These are phyloP conservation scores for Thielaviopsis punctulata DNA, from an alignment of 2,329 filamentous ascomycete species.

Conservation along the genomic window DNA sequence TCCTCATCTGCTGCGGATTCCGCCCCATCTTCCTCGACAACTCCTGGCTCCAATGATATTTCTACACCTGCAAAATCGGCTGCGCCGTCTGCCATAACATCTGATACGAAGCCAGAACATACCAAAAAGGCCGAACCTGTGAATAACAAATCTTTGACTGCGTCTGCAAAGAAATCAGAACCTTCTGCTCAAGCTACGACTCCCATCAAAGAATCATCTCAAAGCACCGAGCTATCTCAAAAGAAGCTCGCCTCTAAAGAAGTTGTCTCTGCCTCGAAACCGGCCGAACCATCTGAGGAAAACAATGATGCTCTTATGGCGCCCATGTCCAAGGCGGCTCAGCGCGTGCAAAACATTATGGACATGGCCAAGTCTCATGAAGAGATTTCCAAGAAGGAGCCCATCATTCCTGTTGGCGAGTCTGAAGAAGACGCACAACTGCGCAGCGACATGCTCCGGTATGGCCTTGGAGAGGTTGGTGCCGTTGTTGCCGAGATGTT, in stretches of 20 bases:
- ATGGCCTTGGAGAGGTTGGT: conserved; percentile 75
- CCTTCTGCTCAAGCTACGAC: conserved; percentile 6
- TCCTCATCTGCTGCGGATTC: neutral
- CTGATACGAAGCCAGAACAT: no score
- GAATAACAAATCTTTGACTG: neutral
- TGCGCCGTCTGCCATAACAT: neutral
- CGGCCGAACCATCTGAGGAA: conserved; percentile 44
- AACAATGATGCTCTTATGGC: conserved; percentile 35
- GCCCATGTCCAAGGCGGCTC: conserved; percentile 21
- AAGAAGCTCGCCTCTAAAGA: conserved; percentile 17
- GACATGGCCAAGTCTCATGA: conserved; percentile 38
- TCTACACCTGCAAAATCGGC: neutral
- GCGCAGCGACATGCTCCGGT: conserved; percentile 77
- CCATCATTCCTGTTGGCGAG: conserved; percentile 55
- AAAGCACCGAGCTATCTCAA: conserved; percentile 35
- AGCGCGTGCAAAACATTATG: conserved; percentile 39
- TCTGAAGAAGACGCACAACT: conserved; percentile 62
- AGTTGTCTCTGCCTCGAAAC: neutral
- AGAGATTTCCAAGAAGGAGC: conserved; percentile 24
- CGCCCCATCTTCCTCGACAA: neutral
- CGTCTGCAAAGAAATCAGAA: neutral
- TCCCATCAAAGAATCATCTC: conserved; percentile 37
- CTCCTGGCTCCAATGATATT: neutral
- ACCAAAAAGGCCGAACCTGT: no score
- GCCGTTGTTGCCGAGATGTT: conserved; percentile 87